Evolutionary conservation across 2,329 filamentous ascomycete genomes (phyloP), one percentile per base, ranked within the genome.

Genomic region (Penicillium hesseltinei): DNA sequence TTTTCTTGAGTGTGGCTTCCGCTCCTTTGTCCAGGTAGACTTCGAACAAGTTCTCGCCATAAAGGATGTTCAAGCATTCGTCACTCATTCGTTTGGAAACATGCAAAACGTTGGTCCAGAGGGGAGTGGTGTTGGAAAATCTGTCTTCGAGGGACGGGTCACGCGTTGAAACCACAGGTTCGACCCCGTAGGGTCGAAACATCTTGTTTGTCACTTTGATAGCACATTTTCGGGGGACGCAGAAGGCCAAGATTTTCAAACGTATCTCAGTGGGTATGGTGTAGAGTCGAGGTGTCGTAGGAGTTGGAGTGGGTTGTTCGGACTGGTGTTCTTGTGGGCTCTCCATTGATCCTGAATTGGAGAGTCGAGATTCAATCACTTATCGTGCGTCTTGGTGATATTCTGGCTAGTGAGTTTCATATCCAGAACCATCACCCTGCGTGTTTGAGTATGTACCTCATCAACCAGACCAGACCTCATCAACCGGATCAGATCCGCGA

Each of bases 41-140:
- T 46, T 53, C 51, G 17, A 53, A 53, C 8, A 53, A 33, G 29
- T 46, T 53, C 9, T 46, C 31, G 2, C 51, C 51, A 9, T 53
- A 53, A 21, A 53, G 40, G 9, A 53, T 46, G 10, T 29, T 4
- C 31, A 53, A 13, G 23, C 51, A 46, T 13, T 53, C 40, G 6
- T 38, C 31, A 15, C 40, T 47, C 51, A 53, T 46, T 38, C 7
- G 40, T 29, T 38, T 46, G 8, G 40, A 53, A 15, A 53, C 42
- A 21, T 27, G 40, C 6, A 53, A 23, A 10, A 53, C 19, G 33
- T 19, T 38, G 3, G 31, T 53, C 51, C 51, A 53, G 31, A 2
- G 51, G 13, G 51, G 51, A 1, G 6, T 38, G 13, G 40, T 36
- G 11, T 53, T 53, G 19, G n/a, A 9, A 19, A 53, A 53, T 23